Evolutionary conservation across 169 alveolate genomes (phyloP).

Genomic region (Theileria orientalis): DNA sequence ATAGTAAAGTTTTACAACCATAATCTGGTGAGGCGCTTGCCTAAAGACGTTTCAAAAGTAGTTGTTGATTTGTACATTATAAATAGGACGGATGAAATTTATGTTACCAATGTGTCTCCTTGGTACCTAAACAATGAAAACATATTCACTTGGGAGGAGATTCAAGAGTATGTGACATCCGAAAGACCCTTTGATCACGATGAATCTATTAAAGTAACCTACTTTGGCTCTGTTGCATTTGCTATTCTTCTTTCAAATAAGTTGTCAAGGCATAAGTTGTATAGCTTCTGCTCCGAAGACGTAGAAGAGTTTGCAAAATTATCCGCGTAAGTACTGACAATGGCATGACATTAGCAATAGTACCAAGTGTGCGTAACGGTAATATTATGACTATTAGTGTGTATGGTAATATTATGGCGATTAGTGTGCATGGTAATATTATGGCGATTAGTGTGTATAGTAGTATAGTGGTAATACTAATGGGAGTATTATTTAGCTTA

Average conservation of each 20-base stretch:
- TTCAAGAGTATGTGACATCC: conserved; percentile 14
- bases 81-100: conserved; percentile 1
- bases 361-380: too few species aligned
- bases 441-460: not conserved
- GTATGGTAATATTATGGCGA: too few species aligned
- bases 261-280: conserved; percentile 8
- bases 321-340: too few species aligned
- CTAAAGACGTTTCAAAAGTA: not conserved
- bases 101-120: not conserved
- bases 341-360: too few species aligned
- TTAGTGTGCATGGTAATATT: too few species aligned
- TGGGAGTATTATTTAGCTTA: not conserved
- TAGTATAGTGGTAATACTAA: not conserved
- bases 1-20: conserved; percentile 11
- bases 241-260: conserved; percentile 4
- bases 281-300: conserved; percentile 17
- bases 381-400: too few species aligned
- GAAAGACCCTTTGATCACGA: not conserved
- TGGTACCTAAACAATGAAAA: conserved; percentile 4
- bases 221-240: conserved; percentile 1
- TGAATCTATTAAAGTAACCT: not conserved
- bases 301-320: conserved; percentile 9
- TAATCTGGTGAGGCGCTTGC: not conserved
- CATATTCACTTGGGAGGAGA: conserved; percentile 15
- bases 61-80: conserved; percentile 15